Evolutionary conservation across 192 early-diverging fungal species (phyloP), one percentile per base, ranked within the genome.

Genomic region (Mortierella alpina): DNA sequence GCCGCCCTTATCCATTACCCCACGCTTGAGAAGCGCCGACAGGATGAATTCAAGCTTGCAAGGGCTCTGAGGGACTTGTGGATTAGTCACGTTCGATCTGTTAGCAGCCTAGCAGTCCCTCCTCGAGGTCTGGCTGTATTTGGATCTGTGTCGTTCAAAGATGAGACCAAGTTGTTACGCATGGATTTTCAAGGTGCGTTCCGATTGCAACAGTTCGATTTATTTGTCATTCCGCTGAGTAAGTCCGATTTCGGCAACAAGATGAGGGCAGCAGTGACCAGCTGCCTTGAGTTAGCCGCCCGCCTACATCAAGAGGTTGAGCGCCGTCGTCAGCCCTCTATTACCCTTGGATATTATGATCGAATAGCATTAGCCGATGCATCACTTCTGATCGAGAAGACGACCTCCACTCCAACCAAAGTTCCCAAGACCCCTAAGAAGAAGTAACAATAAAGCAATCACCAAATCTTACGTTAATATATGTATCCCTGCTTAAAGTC

Each of bases 241-340:
- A 68, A 75, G 45, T 57, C 61, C 44, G 73, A 63, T 59, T 75
- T 68, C 55, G 73, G 65, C 60, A 3, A 50, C 31, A 62, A 47
- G 40, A 56, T 57, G 65, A 75, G 63, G 63, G 59, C 73, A 17
- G 73, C 45, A 20, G 73, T 53, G 11, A 11, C 63, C 44, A 67
- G 73, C 59, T 75, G 73, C 59, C 61, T 75, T 62, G 73, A 75
- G 59, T 59, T 75, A 49, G 59, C 73, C 31, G 51, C 4, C 45
- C 49, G 63, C n/a, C n/a, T n/a, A n/a, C n/a, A n/a, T n/a, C n/a
- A n/a, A n/a, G n/a, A n/a, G n/a, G n/a, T n/a, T n/a, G n/a, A n/a
- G n/a, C n/a, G n/a, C n/a, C n/a, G n/a, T n/a, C n/a, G n/a, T n/a
- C n/a, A n/a, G n/a, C n/a, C n/a, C n/a, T n/a, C n/a, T n/a, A n/a